Conservation (phyloP, 208 protist species). For the Crithidia mellificae region DNA sequence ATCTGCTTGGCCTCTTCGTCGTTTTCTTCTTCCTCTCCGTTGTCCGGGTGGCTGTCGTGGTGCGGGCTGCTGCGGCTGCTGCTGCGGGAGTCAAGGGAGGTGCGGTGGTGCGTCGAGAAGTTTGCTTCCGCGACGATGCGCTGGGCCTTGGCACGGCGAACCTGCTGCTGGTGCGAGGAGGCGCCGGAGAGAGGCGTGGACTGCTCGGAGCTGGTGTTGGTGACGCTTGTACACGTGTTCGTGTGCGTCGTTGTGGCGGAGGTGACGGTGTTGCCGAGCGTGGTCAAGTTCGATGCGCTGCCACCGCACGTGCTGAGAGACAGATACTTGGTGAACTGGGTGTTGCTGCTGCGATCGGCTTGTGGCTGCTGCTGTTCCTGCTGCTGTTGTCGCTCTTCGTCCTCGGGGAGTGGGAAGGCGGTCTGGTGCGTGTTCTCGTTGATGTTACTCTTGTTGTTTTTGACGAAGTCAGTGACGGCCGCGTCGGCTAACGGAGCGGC, state of each 20-base stretch:
- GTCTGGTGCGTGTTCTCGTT: not conserved
- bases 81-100: constrained; percentile 26
- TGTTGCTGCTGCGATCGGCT: not conserved
- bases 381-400: constrained; percentile 1
- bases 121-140: constrained; percentile 17
- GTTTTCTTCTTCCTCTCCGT: constrained; percentile 14
- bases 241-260: constrained; percentile 12
- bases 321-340: constrained; percentile 1
- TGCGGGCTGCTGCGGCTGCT: constrained; percentile 10
- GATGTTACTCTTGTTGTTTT: not conserved
- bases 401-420: not conserved
- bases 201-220: constrained; percentile 21
- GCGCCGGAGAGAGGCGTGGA: constrained; percentile 32
- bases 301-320: constrained; percentile 18
- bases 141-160: constrained; percentile 3
- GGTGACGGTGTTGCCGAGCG: constrained; percentile 10
- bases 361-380: not conserved
- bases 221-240: constrained; percentile 18
- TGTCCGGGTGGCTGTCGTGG: not conserved
- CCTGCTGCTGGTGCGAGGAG: constrained; percentile 21
- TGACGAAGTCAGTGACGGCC: not conserved
- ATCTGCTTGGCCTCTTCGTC: not conserved
- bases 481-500: not conserved
- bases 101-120: not conserved
- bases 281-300: constrained; percentile 26